phyloP scores from a whole-genome alignment of 331 rosid species.

The Malus hybrid region DNA sequence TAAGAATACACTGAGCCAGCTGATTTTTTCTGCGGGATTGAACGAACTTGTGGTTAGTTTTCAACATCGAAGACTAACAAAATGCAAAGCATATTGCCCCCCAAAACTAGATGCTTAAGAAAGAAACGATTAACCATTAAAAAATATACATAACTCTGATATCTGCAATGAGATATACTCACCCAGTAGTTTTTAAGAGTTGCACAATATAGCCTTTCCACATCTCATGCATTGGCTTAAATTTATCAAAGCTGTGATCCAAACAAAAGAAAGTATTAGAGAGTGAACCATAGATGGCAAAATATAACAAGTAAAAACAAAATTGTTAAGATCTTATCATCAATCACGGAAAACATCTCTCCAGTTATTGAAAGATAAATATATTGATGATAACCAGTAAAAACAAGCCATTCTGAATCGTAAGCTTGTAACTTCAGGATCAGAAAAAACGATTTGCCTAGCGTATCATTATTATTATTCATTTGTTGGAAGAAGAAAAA shows the following conservation, averaged over 20 bases:
- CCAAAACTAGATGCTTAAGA: neutral
- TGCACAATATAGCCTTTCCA: constrained; percentile 59
- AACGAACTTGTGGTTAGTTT: constrained; percentile 20
- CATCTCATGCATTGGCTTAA: constrained; percentile 77
- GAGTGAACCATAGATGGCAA: neutral
- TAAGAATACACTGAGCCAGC: constrained; percentile 64
- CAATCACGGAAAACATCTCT: neutral
- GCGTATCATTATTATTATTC: neutral
- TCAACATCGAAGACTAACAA: constrained; percentile 2
- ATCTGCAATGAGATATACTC: constrained; percentile 8
- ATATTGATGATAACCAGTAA: neutral
- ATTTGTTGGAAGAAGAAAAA: neutral
- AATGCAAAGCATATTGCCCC: neutral
- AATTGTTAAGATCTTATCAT: neutral
- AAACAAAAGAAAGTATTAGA: constrained; percentile 1
- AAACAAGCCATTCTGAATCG: neutral
- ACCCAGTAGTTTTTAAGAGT: constrained; percentile 59
- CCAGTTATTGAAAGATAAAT: neutral
- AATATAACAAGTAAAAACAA: neutral
- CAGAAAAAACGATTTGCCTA: neutral
- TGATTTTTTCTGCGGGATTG: constrained; percentile 56
- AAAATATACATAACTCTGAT: neutral
- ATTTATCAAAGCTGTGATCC: constrained; percentile 49
- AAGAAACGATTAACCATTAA: neutral
- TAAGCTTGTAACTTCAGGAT: neutral